These are phyloP conservation scores for Fusarium napiforme DNA, from an alignment of 2,329 filamentous ascomycete species.

Conservation along the genomic window DNA sequence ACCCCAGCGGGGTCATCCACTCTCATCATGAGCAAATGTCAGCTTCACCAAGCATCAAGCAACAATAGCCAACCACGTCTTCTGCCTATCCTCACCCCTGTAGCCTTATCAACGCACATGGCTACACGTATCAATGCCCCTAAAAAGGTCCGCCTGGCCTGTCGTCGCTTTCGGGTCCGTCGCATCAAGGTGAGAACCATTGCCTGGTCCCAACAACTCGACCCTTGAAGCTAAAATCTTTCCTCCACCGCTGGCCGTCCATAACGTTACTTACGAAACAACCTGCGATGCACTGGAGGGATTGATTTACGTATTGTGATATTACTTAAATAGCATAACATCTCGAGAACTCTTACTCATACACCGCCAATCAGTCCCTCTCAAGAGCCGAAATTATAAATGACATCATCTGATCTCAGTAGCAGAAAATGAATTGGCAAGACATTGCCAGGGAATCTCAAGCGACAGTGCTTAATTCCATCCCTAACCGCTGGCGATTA, in stretches of 20 bases:
- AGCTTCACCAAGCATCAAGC: neutral
- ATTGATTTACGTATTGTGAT: no score
- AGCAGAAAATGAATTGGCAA: neutral
- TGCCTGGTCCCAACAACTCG: neutral
- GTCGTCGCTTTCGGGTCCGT: constrained; percentile 50
- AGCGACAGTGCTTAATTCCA: neutral
- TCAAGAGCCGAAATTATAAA: neutral
- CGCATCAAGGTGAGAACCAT: constrained; percentile 49
- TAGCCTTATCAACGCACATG: neutral
- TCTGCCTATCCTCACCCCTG: neutral
- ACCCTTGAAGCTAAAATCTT: neutral
- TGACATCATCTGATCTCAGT: rapidly evolving
- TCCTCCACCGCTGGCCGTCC: no score
- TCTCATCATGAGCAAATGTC: neutral
- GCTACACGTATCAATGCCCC: constrained; percentile 21
- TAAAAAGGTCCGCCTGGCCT: constrained; percentile 53
- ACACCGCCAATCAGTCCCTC: rapidly evolving
- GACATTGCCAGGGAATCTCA: neutral
- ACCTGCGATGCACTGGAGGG: no score
- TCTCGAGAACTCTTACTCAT: rapidly evolving
- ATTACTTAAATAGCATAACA: no score
- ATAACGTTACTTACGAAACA: no score
- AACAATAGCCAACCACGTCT: neutral
- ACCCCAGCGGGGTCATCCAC: neutral
- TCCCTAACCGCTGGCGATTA: neutral